phyloP scores from a whole-genome alignment of 228 moss, liverwort and hornwort genomes.

The Sphagnum fallax region DNA sequence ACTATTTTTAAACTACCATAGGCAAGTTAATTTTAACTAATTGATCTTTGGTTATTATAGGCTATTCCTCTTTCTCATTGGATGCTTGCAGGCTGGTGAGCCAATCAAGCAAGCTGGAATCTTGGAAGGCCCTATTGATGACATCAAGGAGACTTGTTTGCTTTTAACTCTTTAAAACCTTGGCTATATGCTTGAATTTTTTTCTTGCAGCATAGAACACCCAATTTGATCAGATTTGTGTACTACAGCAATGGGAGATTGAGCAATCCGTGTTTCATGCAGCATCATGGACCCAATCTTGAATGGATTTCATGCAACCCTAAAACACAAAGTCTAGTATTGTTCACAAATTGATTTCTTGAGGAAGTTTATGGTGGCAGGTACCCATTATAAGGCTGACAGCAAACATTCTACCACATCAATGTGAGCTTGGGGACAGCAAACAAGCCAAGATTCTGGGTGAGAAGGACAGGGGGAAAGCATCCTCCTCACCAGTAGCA shows the following conservation, averaged over 20 bases:
- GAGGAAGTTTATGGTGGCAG: constrained; percentile 16
- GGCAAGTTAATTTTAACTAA: too few species aligned
- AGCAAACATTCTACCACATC: constrained; percentile 76
- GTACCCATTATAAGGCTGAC: constrained; percentile 81
- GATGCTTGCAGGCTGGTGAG: constrained; percentile 40
- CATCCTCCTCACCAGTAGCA: constrained; percentile 20
- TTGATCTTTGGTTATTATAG: too few species aligned
- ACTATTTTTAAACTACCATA: too few species aligned
- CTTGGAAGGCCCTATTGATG: constrained; percentile 81
- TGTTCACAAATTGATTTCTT: too few species aligned
- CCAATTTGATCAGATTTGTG: too few species aligned
- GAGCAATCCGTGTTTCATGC: constrained; percentile 8
- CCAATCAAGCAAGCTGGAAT: constrained; percentile 98
- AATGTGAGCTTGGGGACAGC: constrained; percentile 62
- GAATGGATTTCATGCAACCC: constrained; percentile 6
- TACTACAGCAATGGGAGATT: too few species aligned
- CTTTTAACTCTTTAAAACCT: constrained; percentile 31
- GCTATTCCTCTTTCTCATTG: not conserved
- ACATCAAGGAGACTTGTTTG: constrained; percentile 87
- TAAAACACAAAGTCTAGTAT: too few species aligned
- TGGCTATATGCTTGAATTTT: not conserved
- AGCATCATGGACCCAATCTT: constrained; percentile 89
- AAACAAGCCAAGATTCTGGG: constrained; percentile 28
- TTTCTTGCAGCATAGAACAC: not conserved
- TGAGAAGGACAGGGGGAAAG: constrained; percentile 30